These are phyloP conservation scores for Lasiosphaeria miniovina DNA, from an alignment of 495 filamentous ascomycete genomes.

Conservation along the genomic window DNA sequence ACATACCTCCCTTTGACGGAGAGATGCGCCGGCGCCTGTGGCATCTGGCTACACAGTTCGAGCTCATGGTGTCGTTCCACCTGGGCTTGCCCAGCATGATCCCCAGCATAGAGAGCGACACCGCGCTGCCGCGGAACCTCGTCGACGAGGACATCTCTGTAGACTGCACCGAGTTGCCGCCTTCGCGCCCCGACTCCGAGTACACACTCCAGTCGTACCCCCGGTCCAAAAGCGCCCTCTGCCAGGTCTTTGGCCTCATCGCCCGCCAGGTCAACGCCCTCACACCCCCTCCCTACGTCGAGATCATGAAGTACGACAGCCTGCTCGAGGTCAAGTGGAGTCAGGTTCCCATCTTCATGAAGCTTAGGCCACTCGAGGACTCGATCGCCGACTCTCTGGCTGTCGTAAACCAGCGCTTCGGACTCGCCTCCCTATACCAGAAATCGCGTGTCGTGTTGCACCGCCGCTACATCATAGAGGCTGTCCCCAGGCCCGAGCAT, in stretches of 20 bases:
- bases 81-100: conserved; percentile 53
- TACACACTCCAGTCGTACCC: conserved; percentile 49
- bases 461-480: conserved; percentile 63
- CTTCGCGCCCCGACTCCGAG: conserved; percentile 40
- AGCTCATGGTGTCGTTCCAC: conserved; percentile 50
- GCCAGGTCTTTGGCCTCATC: conserved; percentile 36
- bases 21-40: conserved; percentile 57
- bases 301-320: conserved; percentile 63
- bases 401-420: conserved; percentile 66
- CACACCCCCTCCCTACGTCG: conserved; percentile 53
- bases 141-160: conserved; percentile 50
- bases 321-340: conserved; percentile 57
- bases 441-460: conserved; percentile 74
- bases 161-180: conserved; percentile 41
- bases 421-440: conserved; percentile 67
- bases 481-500: conserved; percentile 56
- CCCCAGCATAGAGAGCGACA: conserved; percentile 47
- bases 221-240: conserved; percentile 43
- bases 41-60: conserved; percentile 49
- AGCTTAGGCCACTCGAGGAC: conserved; percentile 56
- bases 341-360: conserved; percentile 56
- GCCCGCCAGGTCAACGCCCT: conserved; percentile 39
- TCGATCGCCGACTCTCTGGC: conserved; percentile 60
- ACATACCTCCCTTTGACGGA: conserved; percentile 52
- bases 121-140: conserved; percentile 43